Percentiles rank a stretch among this genome's conserved stretches.
Conservation (phyloP, 495 filamentous ascomycete species). For the Penicillium pancosmium region DNA sequence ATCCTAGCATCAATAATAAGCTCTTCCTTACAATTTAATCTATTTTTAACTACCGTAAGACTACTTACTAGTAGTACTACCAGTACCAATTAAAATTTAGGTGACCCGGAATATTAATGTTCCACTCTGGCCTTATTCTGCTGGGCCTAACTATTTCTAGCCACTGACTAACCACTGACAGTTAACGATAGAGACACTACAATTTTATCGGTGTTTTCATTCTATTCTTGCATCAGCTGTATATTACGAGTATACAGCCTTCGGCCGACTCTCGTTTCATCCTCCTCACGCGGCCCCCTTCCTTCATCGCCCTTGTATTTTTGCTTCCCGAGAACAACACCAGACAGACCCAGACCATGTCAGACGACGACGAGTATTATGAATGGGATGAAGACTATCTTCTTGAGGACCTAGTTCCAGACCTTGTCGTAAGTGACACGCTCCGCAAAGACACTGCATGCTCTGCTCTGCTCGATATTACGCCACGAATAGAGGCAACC, state of each 20-base stretch:
- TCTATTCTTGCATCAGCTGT: not conserved
- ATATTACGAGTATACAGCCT: not conserved
- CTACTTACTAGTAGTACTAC: too few species aligned
- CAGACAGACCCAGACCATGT: slow-evolving; percentile 34
- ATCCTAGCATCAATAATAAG: too few species aligned
- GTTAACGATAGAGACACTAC: too few species aligned
- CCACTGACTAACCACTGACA: too few species aligned
- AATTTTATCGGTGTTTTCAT: slow-evolving; percentile 5
- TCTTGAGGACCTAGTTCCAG: slow-evolving; percentile 46
- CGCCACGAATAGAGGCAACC: not conserved
- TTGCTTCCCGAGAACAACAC: not conserved
- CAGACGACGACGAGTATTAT: slow-evolving; percentile 54
- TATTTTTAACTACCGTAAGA: too few species aligned
- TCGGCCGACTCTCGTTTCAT: not conserved
- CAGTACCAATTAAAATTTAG: too few species aligned
- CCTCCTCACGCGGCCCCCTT: not conserved
- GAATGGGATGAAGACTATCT: slow-evolving; percentile 49
- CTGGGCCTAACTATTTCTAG: too few species aligned
- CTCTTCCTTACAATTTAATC: too few species aligned
- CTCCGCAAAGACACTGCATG: not conserved
- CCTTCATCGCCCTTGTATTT: not conserved
- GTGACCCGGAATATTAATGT: too few species aligned
- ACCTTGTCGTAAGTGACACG: slow-evolving; percentile 40
- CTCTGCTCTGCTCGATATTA: too few species aligned
- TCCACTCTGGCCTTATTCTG: too few species aligned